Conservation (phyloP, 1,139 yeast genomes). For the Yamadazyma aaseri region DNA sequence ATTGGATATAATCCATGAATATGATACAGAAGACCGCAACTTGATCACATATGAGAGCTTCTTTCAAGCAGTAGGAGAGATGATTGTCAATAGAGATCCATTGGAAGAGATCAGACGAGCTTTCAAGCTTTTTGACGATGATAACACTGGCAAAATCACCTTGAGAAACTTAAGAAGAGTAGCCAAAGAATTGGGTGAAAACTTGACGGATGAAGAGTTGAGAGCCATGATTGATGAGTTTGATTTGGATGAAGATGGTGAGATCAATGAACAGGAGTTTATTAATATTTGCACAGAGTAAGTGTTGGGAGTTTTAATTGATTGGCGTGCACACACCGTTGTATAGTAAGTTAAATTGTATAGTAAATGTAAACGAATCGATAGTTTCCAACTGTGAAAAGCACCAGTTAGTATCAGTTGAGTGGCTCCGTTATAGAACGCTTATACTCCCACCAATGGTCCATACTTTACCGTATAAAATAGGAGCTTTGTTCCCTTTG, state of each 20-base stretch:
- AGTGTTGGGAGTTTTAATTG: not conserved
- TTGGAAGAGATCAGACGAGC: constrained; percentile 90
- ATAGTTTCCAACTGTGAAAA: too few relatives aligned
- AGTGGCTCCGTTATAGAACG: too few relatives aligned
- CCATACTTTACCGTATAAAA: too few relatives aligned
- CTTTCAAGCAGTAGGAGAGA: constrained; percentile 73
- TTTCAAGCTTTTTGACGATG: constrained; percentile 86
- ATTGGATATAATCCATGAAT: constrained; percentile 74
- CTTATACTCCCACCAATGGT: too few relatives aligned
- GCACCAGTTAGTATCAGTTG: too few relatives aligned
- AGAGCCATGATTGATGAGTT: constrained; percentile 98
- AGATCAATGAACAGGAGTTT: constrained; percentile 90
- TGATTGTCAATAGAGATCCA: constrained; percentile 83
- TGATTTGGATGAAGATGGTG: constrained; percentile 96
- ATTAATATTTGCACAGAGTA: constrained; percentile 82
- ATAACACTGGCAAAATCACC: constrained; percentile 80
- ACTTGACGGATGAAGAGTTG: constrained; percentile 86
- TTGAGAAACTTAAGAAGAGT: constrained; percentile 82
- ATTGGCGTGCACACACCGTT: not conserved
- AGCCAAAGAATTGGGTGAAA: constrained; percentile 91
- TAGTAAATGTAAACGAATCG: not conserved
- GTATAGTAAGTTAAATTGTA: not conserved
- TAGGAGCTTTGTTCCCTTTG: too few relatives aligned
- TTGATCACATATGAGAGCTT: constrained; percentile 81
- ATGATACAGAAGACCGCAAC: constrained; percentile 73